These are phyloP conservation scores for Peronospora destructor DNA, from an alignment of 352 stramenopile genomes.

Conservation along the genomic window DNA sequence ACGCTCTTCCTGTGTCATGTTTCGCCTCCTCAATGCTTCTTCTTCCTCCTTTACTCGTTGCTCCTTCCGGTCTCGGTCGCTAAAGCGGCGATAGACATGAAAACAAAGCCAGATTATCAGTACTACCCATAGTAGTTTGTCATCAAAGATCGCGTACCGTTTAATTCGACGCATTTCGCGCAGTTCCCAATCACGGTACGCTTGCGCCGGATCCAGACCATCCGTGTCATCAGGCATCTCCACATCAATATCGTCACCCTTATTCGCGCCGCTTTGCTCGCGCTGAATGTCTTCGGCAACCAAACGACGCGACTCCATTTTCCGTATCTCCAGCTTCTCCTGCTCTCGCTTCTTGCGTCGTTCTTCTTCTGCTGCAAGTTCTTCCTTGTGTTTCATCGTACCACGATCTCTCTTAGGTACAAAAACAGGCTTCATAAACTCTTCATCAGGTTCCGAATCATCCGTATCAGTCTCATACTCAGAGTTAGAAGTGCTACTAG, in stretches of 20 bases:
- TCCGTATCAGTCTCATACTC: slow-evolving; percentile 83
- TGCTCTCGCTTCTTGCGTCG: slow-evolving; percentile 43
- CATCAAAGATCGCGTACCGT: slow-evolving; percentile 32
- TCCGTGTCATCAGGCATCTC: slow-evolving; percentile 90
- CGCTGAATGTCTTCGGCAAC: slow-evolving; percentile 71
- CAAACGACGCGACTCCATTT: slow-evolving; percentile 63
- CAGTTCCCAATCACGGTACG: slow-evolving; percentile 91
- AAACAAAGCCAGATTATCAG: slow-evolving; percentile 9
- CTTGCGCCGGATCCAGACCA: slow-evolving; percentile 80
- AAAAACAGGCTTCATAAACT: slow-evolving; percentile 89
- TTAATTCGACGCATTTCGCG: slow-evolving; percentile 91
- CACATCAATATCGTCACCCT: slow-evolving; percentile 54
- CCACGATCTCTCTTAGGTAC: slow-evolving; percentile 85
- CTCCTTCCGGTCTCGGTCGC: slow-evolving; percentile 80
- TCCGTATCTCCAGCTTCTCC: slow-evolving; percentile 55
- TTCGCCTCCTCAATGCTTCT: slow-evolving; percentile 84
- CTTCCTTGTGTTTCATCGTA: slow-evolving; percentile 76
- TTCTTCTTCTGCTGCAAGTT: slow-evolving; percentile 69
- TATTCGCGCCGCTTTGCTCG: slow-evolving; percentile 44
- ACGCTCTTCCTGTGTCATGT: slow-evolving; percentile 95
- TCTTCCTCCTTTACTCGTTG: slow-evolving; percentile 71
- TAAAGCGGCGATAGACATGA: slow-evolving; percentile 15
- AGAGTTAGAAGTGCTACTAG: slow-evolving; percentile 44
- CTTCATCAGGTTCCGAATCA: slow-evolving; percentile 58
- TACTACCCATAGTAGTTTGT: neutral